Evolutionary conservation across 306 rosid genomes (phyloP).

Genomic region (Castanospermum australe): DNA sequence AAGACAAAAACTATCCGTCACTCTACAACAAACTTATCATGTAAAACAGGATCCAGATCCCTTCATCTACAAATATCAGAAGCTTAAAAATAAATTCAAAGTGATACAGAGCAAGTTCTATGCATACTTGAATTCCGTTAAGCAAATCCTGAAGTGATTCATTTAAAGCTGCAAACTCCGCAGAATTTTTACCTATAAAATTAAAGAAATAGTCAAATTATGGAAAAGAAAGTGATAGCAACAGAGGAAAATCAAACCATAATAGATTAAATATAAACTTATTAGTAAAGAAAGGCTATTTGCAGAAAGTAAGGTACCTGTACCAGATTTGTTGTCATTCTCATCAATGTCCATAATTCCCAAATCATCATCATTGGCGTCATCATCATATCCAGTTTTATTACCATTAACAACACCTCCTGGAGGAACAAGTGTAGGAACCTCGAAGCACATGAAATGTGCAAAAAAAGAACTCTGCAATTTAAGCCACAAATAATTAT

Average conservation of each 20-base stretch:
- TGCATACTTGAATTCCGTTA: constrained; percentile 89
- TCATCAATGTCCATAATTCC: constrained; percentile 99
- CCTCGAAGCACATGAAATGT: constrained; percentile 99
- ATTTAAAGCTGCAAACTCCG: constrained; percentile 86
- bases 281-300: neutral
- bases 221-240: neutral
- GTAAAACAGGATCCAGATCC: neutral
- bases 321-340: constrained; percentile 83
- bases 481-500: constrained; percentile 29
- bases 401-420: constrained; percentile 82
- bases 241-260: neutral
- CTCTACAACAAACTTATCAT: neutral
- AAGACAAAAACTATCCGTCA: neutral
- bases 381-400: constrained; percentile 59
- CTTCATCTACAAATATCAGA: constrained; percentile 28
- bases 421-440: constrained; percentile 95
- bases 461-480: constrained; percentile 98
- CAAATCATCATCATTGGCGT: constrained; percentile 73
- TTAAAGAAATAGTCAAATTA: constrained; percentile 12
- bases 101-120: constrained; percentile 4
- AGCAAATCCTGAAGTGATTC: constrained; percentile 93
- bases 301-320: neutral
- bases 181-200: constrained; percentile 72
- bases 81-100: constrained; percentile 16
- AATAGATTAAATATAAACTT: constrained; percentile 5